Evolutionary conservation across 1,284 basidiomycete genomes (phyloP).

Genomic region (Trametes sp.): DNA sequence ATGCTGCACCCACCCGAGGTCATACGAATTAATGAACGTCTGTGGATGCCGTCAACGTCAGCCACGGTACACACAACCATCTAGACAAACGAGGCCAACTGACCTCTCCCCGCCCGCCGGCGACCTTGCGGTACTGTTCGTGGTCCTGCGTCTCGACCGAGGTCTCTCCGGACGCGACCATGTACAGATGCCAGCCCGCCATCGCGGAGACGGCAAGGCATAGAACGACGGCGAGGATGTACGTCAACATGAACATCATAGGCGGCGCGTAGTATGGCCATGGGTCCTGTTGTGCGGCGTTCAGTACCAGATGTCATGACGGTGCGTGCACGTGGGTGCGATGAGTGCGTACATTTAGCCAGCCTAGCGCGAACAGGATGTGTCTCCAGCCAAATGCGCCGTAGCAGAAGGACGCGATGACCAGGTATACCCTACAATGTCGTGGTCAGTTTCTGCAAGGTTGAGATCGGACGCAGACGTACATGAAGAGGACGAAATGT

Average conservation of each 20-base stretch:
- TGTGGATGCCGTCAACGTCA: constrained; percentile 38
- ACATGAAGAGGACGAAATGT: constrained; percentile 97
- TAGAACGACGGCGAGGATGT: constrained; percentile 79
- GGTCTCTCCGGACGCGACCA: constrained; percentile 84
- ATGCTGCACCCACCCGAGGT: constrained; percentile 72
- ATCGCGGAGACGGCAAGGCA: constrained; percentile 85
- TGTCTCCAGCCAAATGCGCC: constrained; percentile 64
- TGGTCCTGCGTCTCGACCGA: constrained; percentile 93
- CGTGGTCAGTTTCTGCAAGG: neutral
- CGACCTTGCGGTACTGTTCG: constrained; percentile 76
- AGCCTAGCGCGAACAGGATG: constrained; percentile 65
- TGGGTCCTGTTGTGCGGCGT: constrained; percentile 37
- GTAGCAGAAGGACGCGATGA: constrained; percentile 66
- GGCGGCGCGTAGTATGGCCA: constrained; percentile 79
- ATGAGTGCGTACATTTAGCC: constrained; percentile 35
- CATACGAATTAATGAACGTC: constrained; percentile 91
- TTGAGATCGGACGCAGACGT: constrained; percentile 34
- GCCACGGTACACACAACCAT: neutral
- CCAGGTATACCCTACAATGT: constrained; percentile 72
- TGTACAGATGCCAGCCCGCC: constrained; percentile 82
- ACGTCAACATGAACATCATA: constrained; percentile 76
- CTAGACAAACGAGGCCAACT: constrained; percentile 34
- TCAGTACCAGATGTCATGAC: neutral
- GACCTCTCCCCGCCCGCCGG: constrained; percentile 76
- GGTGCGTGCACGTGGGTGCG: constrained; percentile 4